Conservation (phyloP, 1,284 basidiomycete genomes). For the Spongispora temasekensis region DNA sequence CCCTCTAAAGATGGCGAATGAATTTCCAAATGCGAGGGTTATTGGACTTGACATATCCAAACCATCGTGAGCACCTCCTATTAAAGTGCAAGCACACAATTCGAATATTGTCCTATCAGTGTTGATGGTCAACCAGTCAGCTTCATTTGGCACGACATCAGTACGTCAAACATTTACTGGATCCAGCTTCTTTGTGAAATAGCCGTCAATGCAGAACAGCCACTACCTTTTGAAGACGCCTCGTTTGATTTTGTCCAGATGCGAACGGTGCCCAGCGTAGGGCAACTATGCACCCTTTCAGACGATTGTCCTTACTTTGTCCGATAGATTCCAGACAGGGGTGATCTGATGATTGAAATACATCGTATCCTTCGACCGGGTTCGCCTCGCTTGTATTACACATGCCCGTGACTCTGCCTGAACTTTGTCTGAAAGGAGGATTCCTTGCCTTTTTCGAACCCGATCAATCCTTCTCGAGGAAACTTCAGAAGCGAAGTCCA, state of each 20-base stretch:
- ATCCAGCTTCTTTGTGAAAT: background rate
- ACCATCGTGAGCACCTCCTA: background rate
- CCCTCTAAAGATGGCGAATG: constrained; percentile 4
- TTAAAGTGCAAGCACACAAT: background rate
- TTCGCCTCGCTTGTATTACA: background rate
- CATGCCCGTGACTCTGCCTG: background rate
- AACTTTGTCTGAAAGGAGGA: background rate
- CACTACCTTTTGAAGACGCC: constrained; percentile 8
- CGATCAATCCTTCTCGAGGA: constrained; percentile 6
- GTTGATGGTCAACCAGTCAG: background rate
- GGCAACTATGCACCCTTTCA: background rate
- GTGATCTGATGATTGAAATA: constrained; percentile 4
- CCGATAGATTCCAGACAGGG: constrained; percentile 7
- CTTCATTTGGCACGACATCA: constrained; percentile 9
- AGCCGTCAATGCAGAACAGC: background rate
- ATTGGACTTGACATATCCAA: constrained; percentile 11
- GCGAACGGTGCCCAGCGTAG: constrained; percentile 9
- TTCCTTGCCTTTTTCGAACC: constrained; percentile 8
- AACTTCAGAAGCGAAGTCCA: background rate
- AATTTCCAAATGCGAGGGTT: constrained; percentile 8
- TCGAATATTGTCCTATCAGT: background rate
- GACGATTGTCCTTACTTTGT: background rate
- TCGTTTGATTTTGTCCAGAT: constrained; percentile 10
- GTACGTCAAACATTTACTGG: background rate
- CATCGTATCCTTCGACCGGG: constrained; percentile 8